Evolutionary conservation across 164 flowering plant genomes (phyloP), one percentile per base, ranked within the genome.

Genomic region (Macadamia tetraphylla): DNA sequence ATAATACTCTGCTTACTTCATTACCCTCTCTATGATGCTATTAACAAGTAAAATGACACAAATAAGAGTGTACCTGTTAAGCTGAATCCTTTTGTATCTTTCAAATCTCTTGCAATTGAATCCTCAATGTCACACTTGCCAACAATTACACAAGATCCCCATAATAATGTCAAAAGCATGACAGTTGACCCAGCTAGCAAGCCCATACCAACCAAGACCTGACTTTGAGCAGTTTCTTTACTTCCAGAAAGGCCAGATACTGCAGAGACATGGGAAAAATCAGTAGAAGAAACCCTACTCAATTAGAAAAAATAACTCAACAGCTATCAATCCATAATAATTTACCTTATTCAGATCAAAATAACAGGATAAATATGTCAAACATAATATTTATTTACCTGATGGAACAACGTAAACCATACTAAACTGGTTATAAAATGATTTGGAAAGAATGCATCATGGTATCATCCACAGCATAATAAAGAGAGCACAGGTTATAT

Each of bases 151-250:
- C 97, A 92, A 44, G 96, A 71, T 70, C 98, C 99, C 99, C 99
- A 95, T 52, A 92, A 75, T 55, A 81, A 48, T 1, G 99, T 90
- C 57, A 92, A 80, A 46, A 92, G 92, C 98, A 95, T 86, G 53
- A 95, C 97, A 10, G 99, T 95, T 58, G 99, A 92, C 13, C 99
- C 99, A 77, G 99, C 91, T 40, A 95, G 84, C 84, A 90, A 81
- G 23, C 98, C 99, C 91, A 95, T 95, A 70, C 99, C 99, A 55
- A 95, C 96, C 62, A 94, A 83, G 40, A 92, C 97, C 74, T 95
- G 97, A 59, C 79, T 75, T 76, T 95, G 99, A 71, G 99, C 99
- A 71, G 75, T 71, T 76, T 76, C 87, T 53, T 2, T 53, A 17
- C 57, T 53, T 53, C 57, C 57, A 53, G 57, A 53, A 17, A 53